Evolutionary conservation across 768 basidiomycete species (phyloP), one percentile per base, ranked within the genome.

Genomic region (Macrolepiota dolichaula): DNA sequence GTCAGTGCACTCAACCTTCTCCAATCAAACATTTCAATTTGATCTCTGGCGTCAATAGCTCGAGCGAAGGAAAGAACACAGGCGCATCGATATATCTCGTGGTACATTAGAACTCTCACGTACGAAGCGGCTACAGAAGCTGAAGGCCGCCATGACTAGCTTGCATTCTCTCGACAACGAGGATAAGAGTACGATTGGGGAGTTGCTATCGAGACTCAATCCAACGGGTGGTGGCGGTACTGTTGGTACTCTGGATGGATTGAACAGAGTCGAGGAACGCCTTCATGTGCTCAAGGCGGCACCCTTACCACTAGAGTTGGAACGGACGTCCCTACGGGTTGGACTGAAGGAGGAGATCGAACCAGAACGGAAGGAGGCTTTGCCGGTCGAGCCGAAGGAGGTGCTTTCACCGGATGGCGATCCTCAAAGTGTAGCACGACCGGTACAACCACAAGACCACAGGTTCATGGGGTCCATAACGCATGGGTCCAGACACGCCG

Each of bases 301-400:
- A 42, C 74, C 82, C 7, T 66, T 72, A 9, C 77, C 80, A 6
- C 83, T 90, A 53, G 83, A 82, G 9, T 70, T 3, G 29, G 29
- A 32, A 32, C 3, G 29, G 29, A 7, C 7, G 29, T 7, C 29
- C 29, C 29, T 32, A 32, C 29, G 3, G 7, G 29, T 7, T 32
- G 29, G 7, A 32, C 29, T 7, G 29, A 32, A 32, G 29, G 29
- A 32, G 7, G 29, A 32, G 29, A 32, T n/a, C n/a, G n/a, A n/a
- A n/a, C n/a, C n/a, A n/a, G n/a, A n/a, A n/a, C n/a, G n/a, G 29
- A 7, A 32, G 7, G 29, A 32, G 29, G 7, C 29, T 32, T 32
- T 32, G 7, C 29, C 29, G 29, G 29, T 32, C 29, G 29, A 7
- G 7, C 7, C 29, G 29, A 32, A 32, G 29, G 29, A 32, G 29